Conservation (phyloP, 1,284 basidiomycete species). For the Athelia psychrophila region DNA sequence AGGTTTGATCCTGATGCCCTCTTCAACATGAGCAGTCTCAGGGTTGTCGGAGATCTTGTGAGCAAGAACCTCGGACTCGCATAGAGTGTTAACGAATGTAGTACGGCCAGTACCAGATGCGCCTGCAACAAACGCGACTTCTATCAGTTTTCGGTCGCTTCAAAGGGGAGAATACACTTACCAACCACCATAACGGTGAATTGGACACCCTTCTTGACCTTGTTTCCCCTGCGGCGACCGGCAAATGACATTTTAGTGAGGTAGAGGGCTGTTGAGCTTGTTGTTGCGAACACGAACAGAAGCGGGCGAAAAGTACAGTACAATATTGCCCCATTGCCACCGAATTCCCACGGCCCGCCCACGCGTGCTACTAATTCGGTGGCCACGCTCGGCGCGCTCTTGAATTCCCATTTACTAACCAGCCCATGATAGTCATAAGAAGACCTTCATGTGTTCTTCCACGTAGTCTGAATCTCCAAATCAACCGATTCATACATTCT, state of each 20-base stretch:
- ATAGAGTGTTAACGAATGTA: conserved; percentile 97
- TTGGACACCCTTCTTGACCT: conserved; percentile 96
- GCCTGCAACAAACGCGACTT: conserved; percentile 52
- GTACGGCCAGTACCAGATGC: conserved; percentile 95
- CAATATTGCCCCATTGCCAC: too few relatives aligned
- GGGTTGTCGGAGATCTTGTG: conserved; percentile 89
- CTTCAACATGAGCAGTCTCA: conserved; percentile 90
- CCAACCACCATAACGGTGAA: conserved; percentile 96
- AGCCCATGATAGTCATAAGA: background rate
- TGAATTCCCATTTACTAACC: too few relatives aligned
- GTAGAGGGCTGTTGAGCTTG: conserved; percentile 8
- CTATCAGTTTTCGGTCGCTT: background rate
- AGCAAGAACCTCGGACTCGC: conserved; percentile 85
- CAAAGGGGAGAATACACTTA: conserved; percentile 35
- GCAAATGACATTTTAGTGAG: conserved; percentile 71
- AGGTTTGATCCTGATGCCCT: conserved; percentile 95
- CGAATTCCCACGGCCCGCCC: too few relatives aligned
- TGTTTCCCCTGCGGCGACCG: conserved; percentile 87
- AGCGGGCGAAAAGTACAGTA: background rate
- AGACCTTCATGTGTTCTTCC: background rate
- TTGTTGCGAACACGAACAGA: conserved; percentile 1
- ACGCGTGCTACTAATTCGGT: too few relatives aligned
- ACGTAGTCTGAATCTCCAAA: background rate
- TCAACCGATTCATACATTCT: background rate
- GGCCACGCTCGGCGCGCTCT: too few relatives aligned